Conservation (phyloP, 2,329 filamentous ascomycete genomes). For the Chalaropsis ovoidea region DNA sequence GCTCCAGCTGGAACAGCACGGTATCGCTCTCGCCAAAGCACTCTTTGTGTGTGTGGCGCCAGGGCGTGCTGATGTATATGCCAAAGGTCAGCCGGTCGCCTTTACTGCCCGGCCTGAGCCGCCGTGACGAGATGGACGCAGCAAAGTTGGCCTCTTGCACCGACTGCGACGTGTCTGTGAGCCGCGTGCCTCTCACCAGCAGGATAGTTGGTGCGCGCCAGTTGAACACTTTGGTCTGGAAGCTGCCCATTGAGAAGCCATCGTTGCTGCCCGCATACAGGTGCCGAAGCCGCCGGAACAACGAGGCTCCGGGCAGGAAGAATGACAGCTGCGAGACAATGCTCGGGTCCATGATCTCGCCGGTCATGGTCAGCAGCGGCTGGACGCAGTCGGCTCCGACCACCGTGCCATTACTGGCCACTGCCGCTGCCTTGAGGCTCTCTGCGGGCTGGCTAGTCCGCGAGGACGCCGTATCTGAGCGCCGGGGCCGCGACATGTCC, state of each 20-base stretch:
- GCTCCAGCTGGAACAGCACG: slow-evolving; percentile 60
- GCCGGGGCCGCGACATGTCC: slow-evolving; percentile 46
- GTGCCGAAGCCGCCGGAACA: slow-evolving; percentile 56
- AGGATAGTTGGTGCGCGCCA: slow-evolving; percentile 66
- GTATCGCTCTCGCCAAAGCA: slow-evolving; percentile 58
- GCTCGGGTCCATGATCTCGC: slow-evolving; percentile 55
- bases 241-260: slow-evolving; percentile 68
- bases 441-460: neutral
- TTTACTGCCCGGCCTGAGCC: slow-evolving; percentile 45
- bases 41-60: slow-evolving; percentile 57
- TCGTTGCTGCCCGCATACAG: slow-evolving; percentile 61
- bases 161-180: slow-evolving; percentile 40
- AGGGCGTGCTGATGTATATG: slow-evolving; percentile 55
- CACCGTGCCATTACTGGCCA: neutral
- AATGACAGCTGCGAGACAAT: slow-evolving; percentile 61
- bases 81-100: slow-evolving; percentile 53
- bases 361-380: slow-evolving; percentile 43
- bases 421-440: neutral
- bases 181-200: slow-evolving; percentile 55
- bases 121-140: slow-evolving; percentile 52
- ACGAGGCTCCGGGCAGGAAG: slow-evolving; percentile 53
- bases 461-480: slow-evolving; percentile 6
- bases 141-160: slow-evolving; percentile 49
- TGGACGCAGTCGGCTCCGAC: slow-evolving; percentile 32
- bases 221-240: slow-evolving; percentile 65